phyloP scores from a whole-genome alignment of 2,329 filamentous ascomycete genomes.

The Fusarium graminum region DNA sequence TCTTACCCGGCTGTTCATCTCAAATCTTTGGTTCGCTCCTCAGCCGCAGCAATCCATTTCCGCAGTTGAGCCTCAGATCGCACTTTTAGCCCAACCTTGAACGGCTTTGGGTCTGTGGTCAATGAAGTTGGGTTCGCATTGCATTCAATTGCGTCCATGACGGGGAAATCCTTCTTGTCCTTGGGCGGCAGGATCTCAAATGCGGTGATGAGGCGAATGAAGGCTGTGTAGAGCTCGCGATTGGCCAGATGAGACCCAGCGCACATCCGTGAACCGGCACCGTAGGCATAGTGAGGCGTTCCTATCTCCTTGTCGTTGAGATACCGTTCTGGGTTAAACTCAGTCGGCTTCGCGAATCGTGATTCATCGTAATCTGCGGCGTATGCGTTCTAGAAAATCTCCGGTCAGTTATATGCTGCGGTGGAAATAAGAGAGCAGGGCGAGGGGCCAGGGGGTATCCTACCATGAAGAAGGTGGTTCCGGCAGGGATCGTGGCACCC shows the following conservation, averaged over 20 bases:
- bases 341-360: constrained; percentile 73
- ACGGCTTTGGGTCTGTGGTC: constrained; percentile 72
- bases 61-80: constrained; percentile 61
- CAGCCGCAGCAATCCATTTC: constrained; percentile 66
- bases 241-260: constrained; percentile 73
- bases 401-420: neutral
- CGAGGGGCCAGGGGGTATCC: constrained; percentile 4
- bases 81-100: constrained; percentile 62
- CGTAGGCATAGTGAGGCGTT: constrained; percentile 73
- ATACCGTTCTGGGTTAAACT: constrained; percentile 79
- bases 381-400: constrained; percentile 71
- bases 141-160: constrained; percentile 69
- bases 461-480: constrained; percentile 84
- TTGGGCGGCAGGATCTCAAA: constrained; percentile 67
- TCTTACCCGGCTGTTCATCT: constrained; percentile 15
- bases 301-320: constrained; percentile 67
- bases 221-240: constrained; percentile 72
- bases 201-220: constrained; percentile 69
- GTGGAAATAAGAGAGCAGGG: neutral
- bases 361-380: constrained; percentile 78
- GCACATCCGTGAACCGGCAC: constrained; percentile 74
- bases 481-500: constrained; percentile 75
- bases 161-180: constrained; percentile 61
- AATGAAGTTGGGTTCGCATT: constrained; percentile 68
- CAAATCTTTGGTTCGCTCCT: constrained; percentile 63